Conservation (phyloP, 1,284 basidiomycete genomes). For the Ustilago esculenta region DNA sequence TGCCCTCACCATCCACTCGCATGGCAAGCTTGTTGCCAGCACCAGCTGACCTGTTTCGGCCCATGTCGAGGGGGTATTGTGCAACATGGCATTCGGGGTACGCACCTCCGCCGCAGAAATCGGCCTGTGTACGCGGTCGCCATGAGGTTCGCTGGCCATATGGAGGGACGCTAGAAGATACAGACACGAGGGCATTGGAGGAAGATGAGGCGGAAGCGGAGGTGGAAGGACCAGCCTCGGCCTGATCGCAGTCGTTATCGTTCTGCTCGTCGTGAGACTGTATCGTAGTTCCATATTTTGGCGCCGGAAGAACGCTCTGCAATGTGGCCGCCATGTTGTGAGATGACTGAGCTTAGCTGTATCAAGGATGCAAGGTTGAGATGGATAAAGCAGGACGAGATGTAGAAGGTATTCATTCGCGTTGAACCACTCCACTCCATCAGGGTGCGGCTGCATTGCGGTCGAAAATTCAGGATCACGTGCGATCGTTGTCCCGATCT, state of each 20-base stretch:
- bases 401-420: not conserved
- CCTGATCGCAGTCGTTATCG: constrained; percentile 13
- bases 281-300: constrained; percentile 20
- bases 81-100: constrained; percentile 98
- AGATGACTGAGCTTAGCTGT: not conserved
- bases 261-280: constrained; percentile 15
- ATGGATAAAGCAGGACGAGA: not conserved
- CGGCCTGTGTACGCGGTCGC: constrained; percentile 82
- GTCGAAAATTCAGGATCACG: not conserved
- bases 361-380: not conserved
- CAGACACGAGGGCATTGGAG: constrained; percentile 16
- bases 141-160: constrained; percentile 88
- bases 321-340: constrained; percentile 42
- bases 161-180: constrained; percentile 71
- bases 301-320: constrained; percentile 48
- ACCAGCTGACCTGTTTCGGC: constrained; percentile 77
- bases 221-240: constrained; percentile 25
- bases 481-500: not conserved
- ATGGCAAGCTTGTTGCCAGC: constrained; percentile 78
- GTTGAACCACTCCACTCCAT: not conserved
- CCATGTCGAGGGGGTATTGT: constrained; percentile 95
- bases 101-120: constrained; percentile 92
- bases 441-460: not conserved
- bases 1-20: constrained; percentile 95
- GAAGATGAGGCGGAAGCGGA: constrained; percentile 11